A percentile compares a stretch with the other conserved stretches of the same genome.
phyloP scores from a whole-genome alignment of 2,329 filamentous ascomycete genomes.

The Aspergillus puulaauensis region DNA sequence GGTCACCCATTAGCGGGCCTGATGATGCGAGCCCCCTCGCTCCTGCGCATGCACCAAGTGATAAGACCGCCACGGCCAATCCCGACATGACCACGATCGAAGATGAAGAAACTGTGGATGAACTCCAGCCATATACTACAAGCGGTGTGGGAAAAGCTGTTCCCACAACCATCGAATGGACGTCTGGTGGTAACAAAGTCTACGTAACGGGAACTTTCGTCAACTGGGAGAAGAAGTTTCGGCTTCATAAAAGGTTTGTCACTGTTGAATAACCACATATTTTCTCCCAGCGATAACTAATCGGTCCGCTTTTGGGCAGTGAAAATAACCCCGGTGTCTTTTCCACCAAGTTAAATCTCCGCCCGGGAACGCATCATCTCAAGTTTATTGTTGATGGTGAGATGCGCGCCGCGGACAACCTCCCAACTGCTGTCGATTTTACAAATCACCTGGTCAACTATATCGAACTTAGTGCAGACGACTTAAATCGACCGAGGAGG shows the following conservation, averaged over 20 bases:
- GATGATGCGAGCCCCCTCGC: constrained; percentile 55
- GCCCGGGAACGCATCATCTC: constrained; percentile 92
- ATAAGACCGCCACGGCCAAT: constrained; percentile 55
- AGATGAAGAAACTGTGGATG: constrained; percentile 77
- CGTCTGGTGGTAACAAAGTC: constrained; percentile 77
- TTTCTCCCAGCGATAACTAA: constrained; percentile 17
- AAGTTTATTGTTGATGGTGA: constrained; percentile 94
- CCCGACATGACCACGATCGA: constrained; percentile 56
- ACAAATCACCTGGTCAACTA: constrained; percentile 99
- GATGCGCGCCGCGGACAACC: constrained; percentile 81
- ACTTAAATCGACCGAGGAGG: constrained; percentile 47
- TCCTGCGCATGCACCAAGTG: constrained; percentile 47
- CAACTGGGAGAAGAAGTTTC: constrained; percentile 93
- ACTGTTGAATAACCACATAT: neutral
- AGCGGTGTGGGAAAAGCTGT: constrained; percentile 76
- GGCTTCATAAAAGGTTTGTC: constrained; percentile 79
- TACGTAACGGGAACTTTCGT: constrained; percentile 98
- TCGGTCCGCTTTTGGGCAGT: constrained; percentile 24
- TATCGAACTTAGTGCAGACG: constrained; percentile 83
- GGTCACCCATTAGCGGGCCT: constrained; percentile 81
- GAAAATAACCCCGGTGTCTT: constrained; percentile 59
- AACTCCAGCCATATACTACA: constrained; percentile 63
- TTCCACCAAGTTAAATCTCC: constrained; percentile 75
- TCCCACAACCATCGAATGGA: constrained; percentile 84
- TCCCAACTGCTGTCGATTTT: constrained; percentile 95